Evolutionary conservation across 2,329 filamentous ascomycete genomes (phyloP).

Genomic region (Aplosporella prunicola): DNA sequence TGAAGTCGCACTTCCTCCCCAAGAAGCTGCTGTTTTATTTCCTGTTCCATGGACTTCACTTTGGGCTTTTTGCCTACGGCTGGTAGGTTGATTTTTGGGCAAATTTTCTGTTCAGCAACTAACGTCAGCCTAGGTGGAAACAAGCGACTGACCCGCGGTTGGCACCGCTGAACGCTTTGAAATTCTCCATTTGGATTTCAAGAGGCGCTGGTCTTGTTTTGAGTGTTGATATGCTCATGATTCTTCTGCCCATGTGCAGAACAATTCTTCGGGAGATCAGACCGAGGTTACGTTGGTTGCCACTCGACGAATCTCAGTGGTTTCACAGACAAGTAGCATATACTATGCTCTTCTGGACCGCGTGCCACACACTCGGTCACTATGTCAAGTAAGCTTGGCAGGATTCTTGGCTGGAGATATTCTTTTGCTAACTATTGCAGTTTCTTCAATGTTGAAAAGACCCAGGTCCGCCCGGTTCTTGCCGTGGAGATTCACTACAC

Average conservation of each 20-base stretch:
- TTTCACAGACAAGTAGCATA: conserved; percentile 95
- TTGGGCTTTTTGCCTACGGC: conserved; percentile 70
- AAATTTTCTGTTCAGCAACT: conserved; percentile 15
- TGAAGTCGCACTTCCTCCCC: conserved; percentile 45
- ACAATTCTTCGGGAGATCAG: conserved; percentile 77
- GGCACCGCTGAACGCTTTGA: conserved; percentile 67
- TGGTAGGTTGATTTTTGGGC: conserved; percentile 53
- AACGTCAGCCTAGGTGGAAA: conserved; percentile 55
- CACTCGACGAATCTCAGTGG: conserved; percentile 94
- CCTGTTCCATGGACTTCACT: conserved; percentile 72
- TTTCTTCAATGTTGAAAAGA: conserved; percentile 90
- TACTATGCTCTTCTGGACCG: conserved; percentile 71
- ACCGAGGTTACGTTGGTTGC: conserved; percentile 78
- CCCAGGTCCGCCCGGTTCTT: conserved; percentile 67
- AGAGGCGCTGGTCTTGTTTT: conserved; percentile 84
- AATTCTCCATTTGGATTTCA: conserved; percentile 91
- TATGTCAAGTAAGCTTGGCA: conserved; percentile 75
- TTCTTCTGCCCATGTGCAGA: conserved; percentile 88
- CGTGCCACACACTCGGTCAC: conserved; percentile 67
- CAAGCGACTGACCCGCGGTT: conserved; percentile 61
- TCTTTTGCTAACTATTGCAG: conserved; percentile 33
- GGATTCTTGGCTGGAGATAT: not conserved
- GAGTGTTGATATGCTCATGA: conserved; percentile 74
- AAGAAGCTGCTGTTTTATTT: conserved; percentile 70
- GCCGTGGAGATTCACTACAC: conserved; percentile 89